phyloP scores from a whole-genome alignment of 2,329 filamentous ascomycete species.

The Colletotrichum godetiae region DNA sequence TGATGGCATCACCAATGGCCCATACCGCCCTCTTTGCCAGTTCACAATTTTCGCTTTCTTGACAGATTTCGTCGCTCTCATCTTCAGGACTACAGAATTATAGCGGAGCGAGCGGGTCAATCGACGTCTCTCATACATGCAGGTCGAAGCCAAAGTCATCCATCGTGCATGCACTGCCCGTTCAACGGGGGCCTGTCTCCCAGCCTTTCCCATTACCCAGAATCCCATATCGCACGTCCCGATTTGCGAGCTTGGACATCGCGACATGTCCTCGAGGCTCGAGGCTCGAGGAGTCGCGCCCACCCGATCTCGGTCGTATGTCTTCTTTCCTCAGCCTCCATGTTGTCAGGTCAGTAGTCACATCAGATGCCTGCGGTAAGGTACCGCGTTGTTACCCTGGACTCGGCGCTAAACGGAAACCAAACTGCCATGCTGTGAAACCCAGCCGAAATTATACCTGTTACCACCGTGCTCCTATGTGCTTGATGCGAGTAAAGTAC shows the following conservation, averaged over 20 bases:
- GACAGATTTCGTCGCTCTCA: conserved; percentile 1
- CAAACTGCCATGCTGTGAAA: conserved; percentile 17
- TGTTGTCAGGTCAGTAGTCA: neutral
- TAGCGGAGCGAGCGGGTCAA: conserved; percentile 10
- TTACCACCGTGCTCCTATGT: conserved; percentile 6
- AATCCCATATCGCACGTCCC: neutral
- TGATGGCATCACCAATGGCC: conserved; percentile 27
- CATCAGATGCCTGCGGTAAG: conserved; percentile 7
- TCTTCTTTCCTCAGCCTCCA: neutral
- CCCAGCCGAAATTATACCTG: conserved; percentile 23
- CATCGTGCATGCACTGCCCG: conserved; percentile 26
- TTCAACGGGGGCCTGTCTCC: neutral
- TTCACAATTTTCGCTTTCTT: neutral
- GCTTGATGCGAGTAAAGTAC: conserved; percentile 22
- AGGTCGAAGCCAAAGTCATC: conserved; percentile 1
- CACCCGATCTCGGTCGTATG: neutral
- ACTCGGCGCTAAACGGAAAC: neutral
- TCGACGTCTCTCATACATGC: neutral
- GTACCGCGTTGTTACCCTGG: neutral
- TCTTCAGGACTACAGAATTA: neutral
- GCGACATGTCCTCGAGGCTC: too few relatives aligned
- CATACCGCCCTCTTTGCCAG: conserved; percentile 15
- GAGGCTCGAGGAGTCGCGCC: neutral
- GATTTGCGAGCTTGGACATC: neutral
- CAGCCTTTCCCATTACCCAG: conserved; percentile 30